phyloP scores from a whole-genome alignment of 768 basidiomycete species.

The Pleurotus tuoliensis region DNA sequence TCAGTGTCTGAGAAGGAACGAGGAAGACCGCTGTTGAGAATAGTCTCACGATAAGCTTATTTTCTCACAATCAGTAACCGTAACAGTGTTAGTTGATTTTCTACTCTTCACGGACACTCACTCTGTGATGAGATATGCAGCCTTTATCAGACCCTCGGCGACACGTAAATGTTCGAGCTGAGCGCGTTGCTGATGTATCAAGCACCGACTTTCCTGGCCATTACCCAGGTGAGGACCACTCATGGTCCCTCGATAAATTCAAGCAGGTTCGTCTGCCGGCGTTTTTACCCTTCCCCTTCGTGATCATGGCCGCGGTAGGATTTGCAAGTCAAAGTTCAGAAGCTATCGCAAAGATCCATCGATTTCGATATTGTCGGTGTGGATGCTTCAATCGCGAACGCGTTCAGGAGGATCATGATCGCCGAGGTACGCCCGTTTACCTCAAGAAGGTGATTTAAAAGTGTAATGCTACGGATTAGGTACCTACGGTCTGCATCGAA shows the following conservation, averaged over 20 bases:
- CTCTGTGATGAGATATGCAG: neutral
- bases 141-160: slow-evolving; percentile 30
- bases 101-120: no score
- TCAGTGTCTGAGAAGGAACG: no score
- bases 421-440: slow-evolving; percentile 68
- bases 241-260: slow-evolving; percentile 78
- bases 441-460: neutral
- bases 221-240: slow-evolving; percentile 77
- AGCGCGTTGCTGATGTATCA: slow-evolving; percentile 75
- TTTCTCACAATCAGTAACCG: no score
- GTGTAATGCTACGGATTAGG: slow-evolving; percentile 38
- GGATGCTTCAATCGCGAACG: slow-evolving; percentile 95
- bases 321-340: slow-evolving; percentile 68
- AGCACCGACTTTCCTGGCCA: slow-evolving; percentile 92
- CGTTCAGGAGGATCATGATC: slow-evolving; percentile 86
- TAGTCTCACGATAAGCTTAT: no score
- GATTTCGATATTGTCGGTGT: slow-evolving; percentile 96
- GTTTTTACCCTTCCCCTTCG: neutral
- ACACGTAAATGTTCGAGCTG: slow-evolving; percentile 66
- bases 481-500: slow-evolving; percentile 89
- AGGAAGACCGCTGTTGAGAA: no score
- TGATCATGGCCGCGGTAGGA: slow-evolving; percentile 48
- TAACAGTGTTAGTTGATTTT: no score
- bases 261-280: slow-evolving; percentile 47
- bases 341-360: slow-evolving; percentile 77